Percentiles rank a stretch among this genome's conserved stretches.
These are phyloP conservation scores for Forsythia viridissima DNA, from an alignment of 257 asterid species.

Conservation along the genomic window DNA sequence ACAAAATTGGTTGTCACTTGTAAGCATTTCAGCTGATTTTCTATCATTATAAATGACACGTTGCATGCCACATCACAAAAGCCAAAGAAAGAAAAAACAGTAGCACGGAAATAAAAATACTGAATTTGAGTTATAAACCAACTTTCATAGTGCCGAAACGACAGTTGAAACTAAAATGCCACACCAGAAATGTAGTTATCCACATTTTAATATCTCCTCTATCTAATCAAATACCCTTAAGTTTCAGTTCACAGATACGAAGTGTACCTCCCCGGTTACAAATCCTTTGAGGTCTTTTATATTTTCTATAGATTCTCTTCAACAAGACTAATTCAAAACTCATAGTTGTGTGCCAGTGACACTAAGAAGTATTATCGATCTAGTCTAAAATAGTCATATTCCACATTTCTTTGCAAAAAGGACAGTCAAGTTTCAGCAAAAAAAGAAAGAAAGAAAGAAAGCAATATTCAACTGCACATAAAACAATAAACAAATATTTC, in stretches of 20 bases:
- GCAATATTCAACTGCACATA: not conserved
- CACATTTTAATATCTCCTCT: not conserved
- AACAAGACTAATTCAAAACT: not conserved
- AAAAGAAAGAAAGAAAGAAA: not conserved
- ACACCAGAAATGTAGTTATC: not conserved
- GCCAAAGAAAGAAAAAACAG: no score
- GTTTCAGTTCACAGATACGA: not conserved
- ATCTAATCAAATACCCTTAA: not conserved
- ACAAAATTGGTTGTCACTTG: no score
- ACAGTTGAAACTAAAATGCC: not conserved
- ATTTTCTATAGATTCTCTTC: not conserved
- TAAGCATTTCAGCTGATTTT: no score
- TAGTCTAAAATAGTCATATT: not conserved
- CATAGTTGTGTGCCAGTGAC: not conserved
- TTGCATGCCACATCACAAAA: no score
- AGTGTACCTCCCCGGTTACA: not conserved
- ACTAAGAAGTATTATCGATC: not conserved
- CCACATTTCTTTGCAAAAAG: not conserved
- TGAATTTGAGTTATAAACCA: not conserved
- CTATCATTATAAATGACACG: no score
- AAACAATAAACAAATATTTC: not conserved
- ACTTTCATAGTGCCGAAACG: not conserved
- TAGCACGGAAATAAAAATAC: not conserved
- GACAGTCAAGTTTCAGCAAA: not conserved
- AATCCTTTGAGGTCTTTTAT: not conserved